Evolutionary conservation across 2,329 filamentous ascomycete genomes (phyloP), one percentile per base, ranked within the genome.

Genomic region (Neofusicoccum parvum): DNA sequence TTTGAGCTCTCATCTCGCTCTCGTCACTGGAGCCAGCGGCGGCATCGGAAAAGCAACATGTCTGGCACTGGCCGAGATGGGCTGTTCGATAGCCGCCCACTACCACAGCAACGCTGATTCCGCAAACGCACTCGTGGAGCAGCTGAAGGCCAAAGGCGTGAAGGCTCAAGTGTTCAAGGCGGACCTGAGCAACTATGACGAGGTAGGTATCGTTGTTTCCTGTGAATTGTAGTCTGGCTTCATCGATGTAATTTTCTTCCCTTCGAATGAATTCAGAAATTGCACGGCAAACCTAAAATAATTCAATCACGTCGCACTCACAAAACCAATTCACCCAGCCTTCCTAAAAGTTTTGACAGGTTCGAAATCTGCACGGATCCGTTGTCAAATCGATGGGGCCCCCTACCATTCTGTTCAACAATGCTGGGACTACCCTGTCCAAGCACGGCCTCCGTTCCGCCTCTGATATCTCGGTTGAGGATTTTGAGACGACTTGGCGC

Each of bases 11-110:
- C 68, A 73, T 17, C 66, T 79, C 69, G 67, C 74, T 32, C 75
- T 82, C 39, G 74, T 82, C 34, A 80, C 79, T 0, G 79, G 79
- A 11, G 77, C 77, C 9, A 81, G 79, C 20, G 80, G 80, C 20
- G 80, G 80, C 17, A 83, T 83, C 23, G 81, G 80, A 5, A 73
- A 72, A 60, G 79, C 80, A 3, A 81, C 80, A 23, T 76, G 75
- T 51, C 72, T 74, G 0, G 70, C 76, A 11, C 74, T 83, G 5
- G 80, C 80, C 1, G 70, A 69, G 27, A 73, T 78, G 17, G 79
- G 80, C 20, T 81, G 79, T 68, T 74, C 77, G 43, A 74, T 83
- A 14, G 80, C 79, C 3, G 71, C 81, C 0, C 80, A 83, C 69
- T 82, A 80, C 73, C 72, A 80, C 67, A 69, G 71, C 64, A 74